Conservation (phyloP, 257 asterid genomes). For the Nicotiana tomentosiformis region DNA sequence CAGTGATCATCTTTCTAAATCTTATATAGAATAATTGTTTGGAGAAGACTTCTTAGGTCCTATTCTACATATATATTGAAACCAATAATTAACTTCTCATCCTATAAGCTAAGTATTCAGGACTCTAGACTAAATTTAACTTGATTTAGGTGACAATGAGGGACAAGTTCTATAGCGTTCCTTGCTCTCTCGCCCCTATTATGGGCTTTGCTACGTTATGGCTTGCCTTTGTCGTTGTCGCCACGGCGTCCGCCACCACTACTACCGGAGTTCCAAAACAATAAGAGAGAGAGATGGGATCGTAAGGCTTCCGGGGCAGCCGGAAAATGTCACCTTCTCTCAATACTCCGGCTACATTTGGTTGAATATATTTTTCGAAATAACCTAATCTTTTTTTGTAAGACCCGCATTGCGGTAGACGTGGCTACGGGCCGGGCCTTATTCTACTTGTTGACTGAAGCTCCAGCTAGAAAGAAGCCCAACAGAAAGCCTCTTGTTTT, state of each 20-base stretch:
- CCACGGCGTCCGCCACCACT: background rate
- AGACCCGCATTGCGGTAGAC: slow-evolving; percentile 26
- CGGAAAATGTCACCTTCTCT: slow-evolving; percentile 33
- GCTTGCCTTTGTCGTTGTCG: background rate
- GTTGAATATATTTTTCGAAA: no score
- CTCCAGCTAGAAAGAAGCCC: slow-evolving; percentile 28
- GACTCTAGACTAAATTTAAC: background rate
- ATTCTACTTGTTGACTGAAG: slow-evolving; percentile 54
- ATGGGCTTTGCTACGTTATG: slow-evolving; percentile 6
- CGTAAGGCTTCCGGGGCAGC: slow-evolving; percentile 20
- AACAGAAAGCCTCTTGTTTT: slow-evolving; percentile 51
- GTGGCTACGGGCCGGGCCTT: slow-evolving; percentile 40
- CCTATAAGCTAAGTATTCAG: background rate
- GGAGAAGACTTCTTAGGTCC: background rate
- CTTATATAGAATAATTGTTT: no score
- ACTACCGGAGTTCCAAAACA: background rate
- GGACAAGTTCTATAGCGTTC: background rate
- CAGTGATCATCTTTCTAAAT: background rate
- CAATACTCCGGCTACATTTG: slow-evolving; percentile 48
- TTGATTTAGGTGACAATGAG: background rate
- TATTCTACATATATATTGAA: no score
- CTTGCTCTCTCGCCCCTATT: slow-evolving; percentile 6
- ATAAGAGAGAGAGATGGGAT: slow-evolving; percentile 35
- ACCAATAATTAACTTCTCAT: background rate
- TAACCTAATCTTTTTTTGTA: no score